Evolutionary conservation across 2,329 filamentous ascomycete genomes (phyloP).

Genomic region (Didymella sp.): DNA sequence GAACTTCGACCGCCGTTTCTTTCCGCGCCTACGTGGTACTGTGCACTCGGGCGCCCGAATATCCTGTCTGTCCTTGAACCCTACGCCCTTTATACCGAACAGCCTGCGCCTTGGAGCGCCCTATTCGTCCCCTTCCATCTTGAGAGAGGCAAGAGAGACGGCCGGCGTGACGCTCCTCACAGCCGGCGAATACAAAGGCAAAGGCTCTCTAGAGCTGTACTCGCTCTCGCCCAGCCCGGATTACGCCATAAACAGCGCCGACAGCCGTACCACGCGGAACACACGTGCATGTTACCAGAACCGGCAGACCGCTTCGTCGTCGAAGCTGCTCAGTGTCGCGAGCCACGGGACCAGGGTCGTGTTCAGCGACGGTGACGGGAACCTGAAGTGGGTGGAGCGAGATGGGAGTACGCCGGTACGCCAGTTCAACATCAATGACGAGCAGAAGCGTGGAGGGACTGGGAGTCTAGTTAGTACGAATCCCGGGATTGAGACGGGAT

Average conservation of each 20-base stretch:
- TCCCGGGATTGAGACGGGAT: neutral
- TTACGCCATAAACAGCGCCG: constrained; percentile 40
- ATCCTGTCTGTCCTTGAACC: constrained; percentile 73
- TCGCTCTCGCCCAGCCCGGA: constrained; percentile 58
- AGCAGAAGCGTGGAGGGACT: neutral
- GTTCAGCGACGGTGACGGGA: constrained; percentile 82
- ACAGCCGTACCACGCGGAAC: constrained; percentile 37
- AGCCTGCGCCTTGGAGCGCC: constrained; percentile 64
- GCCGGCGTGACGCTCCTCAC: constrained; percentile 53
- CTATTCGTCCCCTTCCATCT: constrained; percentile 63
- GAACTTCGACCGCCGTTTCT: constrained; percentile 86
- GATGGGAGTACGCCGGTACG: constrained; percentile 70
- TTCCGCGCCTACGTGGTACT: constrained; percentile 77
- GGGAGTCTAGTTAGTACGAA: neutral
- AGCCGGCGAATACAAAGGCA: constrained; percentile 9
- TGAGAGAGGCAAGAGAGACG: constrained; percentile 61
- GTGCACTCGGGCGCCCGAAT: constrained; percentile 85
- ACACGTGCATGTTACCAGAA: constrained; percentile 65
- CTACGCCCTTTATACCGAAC: constrained; percentile 70
- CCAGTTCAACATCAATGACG: constrained; percentile 64
- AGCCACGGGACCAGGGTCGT: constrained; percentile 83
- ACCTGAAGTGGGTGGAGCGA: constrained; percentile 88
- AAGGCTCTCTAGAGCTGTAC: constrained; percentile 79
- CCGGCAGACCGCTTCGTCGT: constrained; percentile 79
- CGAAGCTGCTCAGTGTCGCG: constrained; percentile 81